Evolutionary conservation across 2,329 filamentous ascomycete species (phyloP).

Genomic region (Colletotrichum sp.): DNA sequence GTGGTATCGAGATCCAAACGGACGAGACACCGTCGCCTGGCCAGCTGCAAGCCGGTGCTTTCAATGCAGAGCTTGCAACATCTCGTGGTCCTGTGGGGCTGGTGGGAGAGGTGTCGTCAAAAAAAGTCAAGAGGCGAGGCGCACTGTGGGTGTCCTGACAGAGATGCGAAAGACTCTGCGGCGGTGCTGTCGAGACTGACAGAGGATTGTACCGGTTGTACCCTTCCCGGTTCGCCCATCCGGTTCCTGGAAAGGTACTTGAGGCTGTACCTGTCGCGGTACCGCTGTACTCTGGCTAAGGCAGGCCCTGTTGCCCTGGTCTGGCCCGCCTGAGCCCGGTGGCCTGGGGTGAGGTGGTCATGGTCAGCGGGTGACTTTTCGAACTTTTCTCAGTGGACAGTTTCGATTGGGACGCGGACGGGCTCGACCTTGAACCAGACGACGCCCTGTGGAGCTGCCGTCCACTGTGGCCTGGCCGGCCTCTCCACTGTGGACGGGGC

Average conservation of each 20-base stretch:
- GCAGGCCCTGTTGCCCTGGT: not conserved
- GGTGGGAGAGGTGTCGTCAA: not conserved
- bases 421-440: slow-evolving; percentile 16
- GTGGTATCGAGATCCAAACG: slow-evolving; percentile 20
- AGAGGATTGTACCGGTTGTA: not conserved
- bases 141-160: slow-evolving; percentile 3
- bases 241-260: slow-evolving; percentile 18
- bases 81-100: slow-evolving; percentile 18
- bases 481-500: slow-evolving; percentile 1
- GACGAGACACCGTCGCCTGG: slow-evolving; percentile 11
- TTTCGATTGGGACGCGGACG: slow-evolving; percentile 18
- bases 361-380: slow-evolving; percentile 22
- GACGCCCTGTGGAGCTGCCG: slow-evolving; percentile 5
- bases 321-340: slow-evolving; percentile 15
- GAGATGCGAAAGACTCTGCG: not conserved
- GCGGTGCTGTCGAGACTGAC: not conserved
- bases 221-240: slow-evolving; percentile 12
- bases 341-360: slow-evolving; percentile 3
- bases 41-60: slow-evolving; percentile 10
- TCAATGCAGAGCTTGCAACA: slow-evolving; percentile 19
- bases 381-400: slow-evolving; percentile 22
- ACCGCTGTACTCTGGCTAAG: not conserved
- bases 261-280: slow-evolving; percentile 1
- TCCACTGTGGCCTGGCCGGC: not conserved
- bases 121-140: not conserved